These are phyloP conservation scores for Psilocybe mexicana DNA, from an alignment of 1,284 basidiomycete species.

Conservation along the genomic window DNA sequence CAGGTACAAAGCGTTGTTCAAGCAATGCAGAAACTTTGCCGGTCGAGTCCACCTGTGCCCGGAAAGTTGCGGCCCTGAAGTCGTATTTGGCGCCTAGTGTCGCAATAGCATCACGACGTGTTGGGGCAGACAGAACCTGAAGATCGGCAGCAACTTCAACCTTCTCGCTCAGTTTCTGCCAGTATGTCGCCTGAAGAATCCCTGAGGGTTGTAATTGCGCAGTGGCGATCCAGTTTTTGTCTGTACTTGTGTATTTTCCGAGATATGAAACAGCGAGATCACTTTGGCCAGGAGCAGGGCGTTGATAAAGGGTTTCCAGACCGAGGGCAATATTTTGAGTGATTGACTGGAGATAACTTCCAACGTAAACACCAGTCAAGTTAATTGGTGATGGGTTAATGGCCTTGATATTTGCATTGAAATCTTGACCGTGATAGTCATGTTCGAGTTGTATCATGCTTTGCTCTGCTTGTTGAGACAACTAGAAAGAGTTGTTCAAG, in stretches of 20 bases:
- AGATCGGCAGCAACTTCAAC: slow-evolving; percentile 99
- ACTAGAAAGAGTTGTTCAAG: slow-evolving; percentile 36
- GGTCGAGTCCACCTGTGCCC: slow-evolving; percentile 89
- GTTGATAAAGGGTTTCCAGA: slow-evolving; percentile 87
- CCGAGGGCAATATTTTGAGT: slow-evolving; percentile 91
- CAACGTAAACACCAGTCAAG: slow-evolving; percentile 92
- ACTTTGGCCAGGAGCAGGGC: slow-evolving; percentile 69
- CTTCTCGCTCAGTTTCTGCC: slow-evolving; percentile 94
- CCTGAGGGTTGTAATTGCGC: slow-evolving; percentile 89
- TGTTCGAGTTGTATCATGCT: slow-evolving; percentile 95
- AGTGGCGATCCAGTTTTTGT: slow-evolving; percentile 90
- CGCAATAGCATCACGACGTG: slow-evolving; percentile 87
- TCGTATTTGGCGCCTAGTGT: slow-evolving; percentile 97
- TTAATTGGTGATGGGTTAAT: slow-evolving; percentile 93
- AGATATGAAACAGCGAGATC: slow-evolving; percentile 87
- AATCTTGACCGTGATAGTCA: slow-evolving; percentile 91
- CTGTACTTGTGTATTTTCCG: slow-evolving; percentile 77
- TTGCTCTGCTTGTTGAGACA: slow-evolving; percentile 72
- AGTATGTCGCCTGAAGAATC: slow-evolving; percentile 91
- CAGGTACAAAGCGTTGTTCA: slow-evolving; percentile 94
- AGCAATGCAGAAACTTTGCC: slow-evolving; percentile 95
- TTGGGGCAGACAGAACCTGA: slow-evolving; percentile 77
- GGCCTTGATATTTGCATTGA: slow-evolving; percentile 85
- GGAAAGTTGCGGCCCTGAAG: slow-evolving; percentile 90
- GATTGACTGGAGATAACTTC: slow-evolving; percentile 94